Conservation (phyloP, 1,139 yeast genomes). For the Sugiyamaella grinbergsii region DNA sequence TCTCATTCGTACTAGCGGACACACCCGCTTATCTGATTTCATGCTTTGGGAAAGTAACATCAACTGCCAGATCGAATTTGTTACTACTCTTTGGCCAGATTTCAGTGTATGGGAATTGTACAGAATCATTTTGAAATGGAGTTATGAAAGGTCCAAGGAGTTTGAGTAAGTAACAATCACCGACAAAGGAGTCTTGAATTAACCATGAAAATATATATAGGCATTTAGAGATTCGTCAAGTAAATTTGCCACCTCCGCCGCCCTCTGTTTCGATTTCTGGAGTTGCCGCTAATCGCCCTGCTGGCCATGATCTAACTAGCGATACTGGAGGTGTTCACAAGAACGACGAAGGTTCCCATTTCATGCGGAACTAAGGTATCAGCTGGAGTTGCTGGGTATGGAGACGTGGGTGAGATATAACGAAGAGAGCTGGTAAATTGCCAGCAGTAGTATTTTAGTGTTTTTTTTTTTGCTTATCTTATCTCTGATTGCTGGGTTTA, state of each 20-base stretch:
- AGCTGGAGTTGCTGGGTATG: too few relatives aligned
- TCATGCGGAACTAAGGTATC: too few relatives aligned
- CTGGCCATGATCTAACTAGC: too few relatives aligned
- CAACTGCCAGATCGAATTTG: conserved; percentile 70
- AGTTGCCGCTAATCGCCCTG: conserved; percentile 1
- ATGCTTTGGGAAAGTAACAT: conserved; percentile 64
- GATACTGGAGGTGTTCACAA: too few relatives aligned
- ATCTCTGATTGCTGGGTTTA: neutral
- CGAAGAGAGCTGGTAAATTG: too few relatives aligned
- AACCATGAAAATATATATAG: conserved; percentile 11
- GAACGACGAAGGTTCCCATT: too few relatives aligned
- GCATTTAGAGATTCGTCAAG: conserved; percentile 26
- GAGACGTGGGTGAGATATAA: too few relatives aligned
- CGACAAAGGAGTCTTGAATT: neutral
- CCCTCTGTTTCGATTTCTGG: conserved; percentile 21
- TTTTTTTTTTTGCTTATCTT: neutral
- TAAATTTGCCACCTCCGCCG: conserved; percentile 25
- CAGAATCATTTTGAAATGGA: conserved; percentile 61
- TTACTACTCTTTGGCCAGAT: conserved; percentile 88
- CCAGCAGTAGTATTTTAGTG: too few relatives aligned
- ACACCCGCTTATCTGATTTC: conserved; percentile 82
- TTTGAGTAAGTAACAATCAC: conserved; percentile 27
- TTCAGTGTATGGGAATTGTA: conserved; percentile 60
- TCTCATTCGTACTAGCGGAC: conserved; percentile 85
- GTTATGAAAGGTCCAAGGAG: conserved; percentile 31